Base-by-base conservation (phyloP, 2,329 filamentous ascomycete species). In the Xylariomycetidae sp. region DNA sequence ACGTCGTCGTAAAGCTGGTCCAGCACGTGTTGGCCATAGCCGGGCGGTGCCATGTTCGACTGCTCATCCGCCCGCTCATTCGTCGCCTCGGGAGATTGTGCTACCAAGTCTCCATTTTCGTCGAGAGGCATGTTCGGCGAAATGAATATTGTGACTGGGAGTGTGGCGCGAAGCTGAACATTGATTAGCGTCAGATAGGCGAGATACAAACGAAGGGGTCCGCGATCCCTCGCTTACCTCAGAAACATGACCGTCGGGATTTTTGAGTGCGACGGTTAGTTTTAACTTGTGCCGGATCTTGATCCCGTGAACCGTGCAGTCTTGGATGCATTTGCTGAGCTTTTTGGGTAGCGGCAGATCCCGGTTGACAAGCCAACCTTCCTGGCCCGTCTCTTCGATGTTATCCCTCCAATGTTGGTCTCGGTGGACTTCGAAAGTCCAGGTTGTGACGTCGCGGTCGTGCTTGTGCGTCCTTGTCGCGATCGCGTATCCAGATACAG, bases 201-300 rank as follows among this genome's bases (percentile, higher is more conserved):
- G 15, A 30, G 23, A 29, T 16, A 23, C 18, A 23, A 17, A 24
- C 14, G 29, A 20, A 13, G 30, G 20, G 9, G 17, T 13, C 33
- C 23, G n/a, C 14, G 26, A 12, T 27, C 10, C 29, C n/a, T 36
- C 51, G 10, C 68, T 54, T 67, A 84, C 79, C 72, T 96, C 90
- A 35, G 89, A 95, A 35, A 89, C 74, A 54, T 96, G 92, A 0
- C 89, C 90, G 56, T 98, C 92, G 0, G 92, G 90, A 50, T 98
- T 96, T 59, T 88, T 83, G 24, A 98, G 74, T 29, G 90, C 86
- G 39, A 96, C 82, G 31, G 86, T 87, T 52, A 96, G 74, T 64
- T 90, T 90, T 47, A 96, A 73, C 63, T 94, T 94, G 60, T 98
- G 92, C 35, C 86, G 76, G 32, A 96, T 75, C 59, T 92, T 95